Evolutionary conservation across 2,329 filamentous ascomycete genomes (phyloP).

Genomic region (Drechslerella stenobrocha): DNA sequence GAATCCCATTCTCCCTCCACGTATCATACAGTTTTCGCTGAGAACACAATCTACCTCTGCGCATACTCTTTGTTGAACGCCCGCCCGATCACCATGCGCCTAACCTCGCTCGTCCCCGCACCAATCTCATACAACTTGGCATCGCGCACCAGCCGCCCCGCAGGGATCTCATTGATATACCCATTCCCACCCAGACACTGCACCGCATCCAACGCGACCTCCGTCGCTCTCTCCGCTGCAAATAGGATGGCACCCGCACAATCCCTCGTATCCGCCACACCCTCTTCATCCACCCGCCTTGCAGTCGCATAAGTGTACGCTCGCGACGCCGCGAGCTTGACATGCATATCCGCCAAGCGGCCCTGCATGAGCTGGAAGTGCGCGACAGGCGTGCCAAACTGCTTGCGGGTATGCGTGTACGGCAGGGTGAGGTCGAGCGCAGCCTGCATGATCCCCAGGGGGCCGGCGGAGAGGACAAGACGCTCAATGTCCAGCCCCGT

Average conservation of each 20-base stretch:
- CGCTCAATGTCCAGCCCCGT: slow-evolving; percentile 92
- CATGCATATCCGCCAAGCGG: slow-evolving; percentile 96
- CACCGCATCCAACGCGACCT: slow-evolving; percentile 82
- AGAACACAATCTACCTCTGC: slow-evolving; percentile 19
- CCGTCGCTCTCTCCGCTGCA: slow-evolving; percentile 85
- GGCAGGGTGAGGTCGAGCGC: slow-evolving; percentile 82
- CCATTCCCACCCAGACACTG: slow-evolving; percentile 94
- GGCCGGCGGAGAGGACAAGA: slow-evolving; percentile 85
- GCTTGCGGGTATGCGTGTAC: slow-evolving; percentile 83
- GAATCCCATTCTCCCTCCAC: background rate
- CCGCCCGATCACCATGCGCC: slow-evolving; percentile 90
- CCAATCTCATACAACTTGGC: slow-evolving; percentile 92
- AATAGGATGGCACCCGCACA: slow-evolving; percentile 93
- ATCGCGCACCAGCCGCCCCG: slow-evolving; percentile 77
- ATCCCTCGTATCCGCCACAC: slow-evolving; percentile 77
- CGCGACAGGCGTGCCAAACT: slow-evolving; percentile 84
- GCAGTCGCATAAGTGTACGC: slow-evolving; percentile 88
- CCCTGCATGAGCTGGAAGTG: slow-evolving; percentile 93
- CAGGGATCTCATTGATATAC: slow-evolving; percentile 92
- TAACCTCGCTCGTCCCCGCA: slow-evolving; percentile 90
- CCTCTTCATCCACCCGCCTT: slow-evolving; percentile 77
- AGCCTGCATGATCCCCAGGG: slow-evolving; percentile 92
- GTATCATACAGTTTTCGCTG: slow-evolving; percentile 26
- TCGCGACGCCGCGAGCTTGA: slow-evolving; percentile 79
- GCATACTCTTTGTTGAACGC: slow-evolving; percentile 85